These are phyloP conservation scores for Globisporangium spinosum DNA, from an alignment of 352 stramenopile species.

Conservation along the genomic window DNA sequence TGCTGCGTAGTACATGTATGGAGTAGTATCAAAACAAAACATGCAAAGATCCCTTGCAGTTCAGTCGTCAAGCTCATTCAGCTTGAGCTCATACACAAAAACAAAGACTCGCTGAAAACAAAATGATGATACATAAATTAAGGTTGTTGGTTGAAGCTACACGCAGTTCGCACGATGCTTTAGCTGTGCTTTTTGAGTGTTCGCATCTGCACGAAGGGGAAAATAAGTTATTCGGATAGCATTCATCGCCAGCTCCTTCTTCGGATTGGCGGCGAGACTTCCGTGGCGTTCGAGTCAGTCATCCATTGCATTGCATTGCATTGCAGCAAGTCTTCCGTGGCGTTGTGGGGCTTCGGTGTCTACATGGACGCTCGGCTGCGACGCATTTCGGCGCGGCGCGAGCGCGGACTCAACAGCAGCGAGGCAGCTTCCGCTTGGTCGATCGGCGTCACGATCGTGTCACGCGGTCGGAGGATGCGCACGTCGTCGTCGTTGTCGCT, in stretches of 20 bases:
- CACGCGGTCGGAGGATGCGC: slow-evolving; percentile 31
- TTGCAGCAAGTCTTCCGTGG: no score
- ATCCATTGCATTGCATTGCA: no score
- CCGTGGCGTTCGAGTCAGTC: neutral
- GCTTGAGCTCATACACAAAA: neutral
- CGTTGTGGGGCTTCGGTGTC: neutral
- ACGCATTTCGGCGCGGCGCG: neutral
- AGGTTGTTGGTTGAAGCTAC: neutral
- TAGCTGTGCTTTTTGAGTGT: neutral
- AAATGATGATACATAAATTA: neutral
- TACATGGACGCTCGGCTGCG: slow-evolving; percentile 17
- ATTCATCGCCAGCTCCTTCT: neutral
- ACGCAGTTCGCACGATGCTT: neutral
- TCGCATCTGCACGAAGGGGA: neutral
- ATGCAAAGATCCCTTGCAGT: neutral
- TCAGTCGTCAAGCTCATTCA: neutral
- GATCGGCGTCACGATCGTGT: slow-evolving; percentile 38
- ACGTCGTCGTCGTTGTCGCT: slow-evolving; percentile 22
- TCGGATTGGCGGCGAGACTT: neutral
- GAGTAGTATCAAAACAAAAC: no score
- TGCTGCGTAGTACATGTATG: no score
- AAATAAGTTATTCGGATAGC: neutral
- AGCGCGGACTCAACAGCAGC: slow-evolving; percentile 4
- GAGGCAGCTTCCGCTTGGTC: neutral
- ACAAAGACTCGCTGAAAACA: neutral